Evolutionary conservation across 169 alveolate genomes (phyloP), one percentile per base, ranked within the genome.

Genomic region (Prorocentrum cordatum): DNA sequence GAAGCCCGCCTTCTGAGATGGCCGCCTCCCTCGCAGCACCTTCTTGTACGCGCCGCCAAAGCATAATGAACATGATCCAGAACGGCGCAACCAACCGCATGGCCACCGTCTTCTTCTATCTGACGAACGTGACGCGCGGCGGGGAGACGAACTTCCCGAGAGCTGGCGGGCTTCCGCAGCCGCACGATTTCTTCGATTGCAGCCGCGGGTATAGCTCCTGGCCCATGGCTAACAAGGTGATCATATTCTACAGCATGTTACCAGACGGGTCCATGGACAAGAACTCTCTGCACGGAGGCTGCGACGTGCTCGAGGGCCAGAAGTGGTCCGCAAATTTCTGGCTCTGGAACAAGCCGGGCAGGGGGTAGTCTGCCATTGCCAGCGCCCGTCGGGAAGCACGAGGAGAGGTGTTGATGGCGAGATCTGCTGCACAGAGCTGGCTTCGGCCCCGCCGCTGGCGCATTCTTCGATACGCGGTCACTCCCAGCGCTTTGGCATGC

Each of bases 81-180:
- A 64, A 59, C 7, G 87, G 87, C 14, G 32, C 59, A 0, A 58
- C 35, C 75, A 77, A 77, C 47, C 58, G 87, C 45, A 12, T 77
- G 7, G 87, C 87, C 7, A 77, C 87, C 9, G 87, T 77, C 20
- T 77, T 77, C 32, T 77, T 77, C 75, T 77, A 77, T 32, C n/a
- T 77, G 31, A 35, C 75, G 6, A 73, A 77, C 26, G 87, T 77
- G 5, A 73, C 33, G 54, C 75, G 59, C 35, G 87, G 86, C 61
- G 87, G 87, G 59, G 35, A 77, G 75, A 77, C 87, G 22, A 77
- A 77, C 14, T 77, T 77, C 73, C 87, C 87, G 3, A 72, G 87
- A 6, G 68, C 87, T 24, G 64, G 66, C 32, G 87, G 87, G 39
- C 31, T 35, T 31, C 87, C 64, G 14, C 87, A 77, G 87, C 87